Percentiles rank a stretch among this genome's conserved stretches.
Evolutionary conservation across 2,329 filamentous ascomycete species (phyloP).

Genomic region (Alternaria postmessia): DNA sequence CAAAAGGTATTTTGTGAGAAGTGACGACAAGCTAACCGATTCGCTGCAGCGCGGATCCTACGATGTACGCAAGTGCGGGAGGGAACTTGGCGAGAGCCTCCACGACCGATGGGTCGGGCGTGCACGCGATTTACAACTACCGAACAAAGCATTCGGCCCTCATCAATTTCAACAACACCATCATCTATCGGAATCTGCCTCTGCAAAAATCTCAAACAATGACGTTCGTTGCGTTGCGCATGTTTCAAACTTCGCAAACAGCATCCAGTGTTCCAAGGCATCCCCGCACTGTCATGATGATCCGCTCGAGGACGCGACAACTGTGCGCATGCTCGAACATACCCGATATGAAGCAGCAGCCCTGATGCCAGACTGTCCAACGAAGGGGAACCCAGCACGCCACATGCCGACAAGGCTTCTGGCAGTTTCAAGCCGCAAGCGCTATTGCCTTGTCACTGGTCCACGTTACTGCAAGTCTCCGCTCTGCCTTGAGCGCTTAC

Average conservation of each 20-base stretch:
- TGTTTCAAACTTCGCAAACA: constrained; percentile 9
- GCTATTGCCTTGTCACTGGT: constrained; percentile 43
- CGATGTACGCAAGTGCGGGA: constrained; percentile 9
- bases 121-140: constrained; percentile 4
- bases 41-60: constrained; percentile 5
- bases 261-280: constrained; percentile 4
- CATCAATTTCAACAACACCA: not conserved
- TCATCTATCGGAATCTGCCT: not conserved
- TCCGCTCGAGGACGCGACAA: constrained; percentile 9
- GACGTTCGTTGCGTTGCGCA: constrained; percentile 1
- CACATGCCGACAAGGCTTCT: constrained; percentile 6
- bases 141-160: not conserved
- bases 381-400: constrained; percentile 17
- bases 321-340: constrained; percentile 17
- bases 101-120: constrained; percentile 13
- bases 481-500: constrained; percentile 34
- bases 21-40: not conserved
- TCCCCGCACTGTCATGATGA: constrained; percentile 1
- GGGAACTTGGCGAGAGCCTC: constrained; percentile 5
- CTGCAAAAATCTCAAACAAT: not conserved
- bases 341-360: constrained; percentile 13
- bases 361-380: constrained; percentile 10
- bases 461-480: constrained; percentile 29
- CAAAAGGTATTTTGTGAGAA: not conserved
- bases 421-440: constrained; percentile 38